Base-by-base conservation (phyloP, 2,329 filamentous ascomycete genomes). In the Ilyonectria mors-panacis region DNA sequence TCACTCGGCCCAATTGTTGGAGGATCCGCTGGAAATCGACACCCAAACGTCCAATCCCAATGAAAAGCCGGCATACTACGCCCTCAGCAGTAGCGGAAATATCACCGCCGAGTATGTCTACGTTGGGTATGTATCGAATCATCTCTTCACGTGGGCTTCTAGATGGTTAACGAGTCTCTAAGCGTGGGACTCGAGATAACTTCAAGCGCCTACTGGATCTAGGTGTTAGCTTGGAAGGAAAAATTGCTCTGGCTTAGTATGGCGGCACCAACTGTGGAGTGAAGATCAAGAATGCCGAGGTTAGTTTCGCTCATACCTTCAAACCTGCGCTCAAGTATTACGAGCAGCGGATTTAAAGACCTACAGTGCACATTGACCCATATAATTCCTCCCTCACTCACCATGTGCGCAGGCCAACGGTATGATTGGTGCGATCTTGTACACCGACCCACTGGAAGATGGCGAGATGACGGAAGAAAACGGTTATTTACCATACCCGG, bases 241-340 rank as follows among this genome's bases (percentile, higher is more conserved):
- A 71, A 15, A 69, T 71, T 15, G 69, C 69, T 0, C 26, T 71
- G 0, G 66, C 56, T 0, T 68, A 71, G 0, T 71, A 71, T 6
- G 69, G 69, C 0, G 68, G 69, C 0, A 54, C 66, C 1, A 71
- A 71, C n/a, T 58, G 69, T 28, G 69, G 69, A 2, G 69, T 71
- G 9, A 71, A 71, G 26, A 57, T 71, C 10, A 71, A 71, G 59
- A 71, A 71, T 6, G 69, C 69, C 0, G 69, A 71, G 66, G 69
- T 70, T 0, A 37, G 44, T 23, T 12, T 8, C 9, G 42, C 28
- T 21, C 35, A 55, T 21, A 9, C 51, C 26, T 15, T 55, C 23
- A 19, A 13, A 17, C 17, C 19, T 42, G 37, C 37, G 37, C 37
- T n/a, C 37, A 39, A 4, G 10, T 39, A 15, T 39, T 39, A 39